Base-by-base conservation (phyloP, 2,329 filamentous ascomycete species). In the Amauroascus verrucosus region DNA sequence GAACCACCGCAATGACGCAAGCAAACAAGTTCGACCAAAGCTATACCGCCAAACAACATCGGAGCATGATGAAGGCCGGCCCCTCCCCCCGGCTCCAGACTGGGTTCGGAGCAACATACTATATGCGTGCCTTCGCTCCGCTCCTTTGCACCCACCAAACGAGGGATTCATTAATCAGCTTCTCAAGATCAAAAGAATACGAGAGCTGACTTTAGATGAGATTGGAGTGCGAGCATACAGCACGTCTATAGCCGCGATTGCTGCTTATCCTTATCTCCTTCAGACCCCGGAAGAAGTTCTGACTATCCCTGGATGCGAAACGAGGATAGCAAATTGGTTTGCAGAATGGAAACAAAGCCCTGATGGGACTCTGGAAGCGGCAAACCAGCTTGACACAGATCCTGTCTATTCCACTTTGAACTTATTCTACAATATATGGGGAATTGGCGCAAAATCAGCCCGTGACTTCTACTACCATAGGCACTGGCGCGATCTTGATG, bases 221-320 rank as follows among this genome's bases (percentile, higher is more conserved):
- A 82, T 94, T 55, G 88, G 88, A 1, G 82, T 90, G 0, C 80
- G 88, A 47, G 89, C 91, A 0, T 97, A 97, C 65, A 90, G 86
- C 28, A 89, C 85, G 1, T 83, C 85, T 11, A 95, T 97, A 59
- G 88, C 93, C 5, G 73, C 86, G 0, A 68, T 98, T 16, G 81
- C 87, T 2, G 87, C 91, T 0, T 96, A 96, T 62, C 88, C 90
- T 0, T 70, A 81, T 61, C 67, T 64, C 38, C 64, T 85, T 56
- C 70, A 65, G 18, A 72, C 62, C 2, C 61, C 70, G 0, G 63
- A 65, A 2, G 74, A 78, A 56, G 64, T 78, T 28, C 63, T 68
- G 3, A 60, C 68, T 3, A 71, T 98, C 0, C 90, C 90, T 0
- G 87, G 88, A 0, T 96, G 90, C 64, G 84, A 90, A 40, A 71